Conservation (phyloP, 2,329 filamentous ascomycete genomes). For the Hypoxylon sp. region DNA sequence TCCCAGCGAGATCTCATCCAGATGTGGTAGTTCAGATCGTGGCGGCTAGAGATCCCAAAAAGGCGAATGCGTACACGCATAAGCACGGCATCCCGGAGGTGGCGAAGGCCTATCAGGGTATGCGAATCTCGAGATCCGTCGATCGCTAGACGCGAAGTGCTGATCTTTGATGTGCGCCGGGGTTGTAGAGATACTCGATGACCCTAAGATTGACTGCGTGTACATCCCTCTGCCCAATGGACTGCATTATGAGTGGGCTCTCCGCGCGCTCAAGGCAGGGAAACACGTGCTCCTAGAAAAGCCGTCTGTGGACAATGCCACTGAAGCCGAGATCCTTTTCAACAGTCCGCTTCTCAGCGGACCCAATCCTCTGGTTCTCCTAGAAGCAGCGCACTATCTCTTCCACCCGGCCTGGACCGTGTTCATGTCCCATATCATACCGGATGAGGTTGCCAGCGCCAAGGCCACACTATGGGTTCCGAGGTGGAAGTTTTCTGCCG, state of each 20-base stretch:
- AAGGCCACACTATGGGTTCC: conserved; percentile 53
- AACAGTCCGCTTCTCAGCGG: conserved; percentile 54
- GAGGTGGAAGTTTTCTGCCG: conserved; percentile 51
- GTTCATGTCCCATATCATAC: conserved; percentile 60
- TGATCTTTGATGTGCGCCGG: not conserved
- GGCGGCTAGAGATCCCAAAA: conserved; percentile 64
- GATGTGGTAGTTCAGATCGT: conserved; percentile 68
- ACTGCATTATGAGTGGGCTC: conserved; percentile 63
- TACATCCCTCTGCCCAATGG: conserved; percentile 66
- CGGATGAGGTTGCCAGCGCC: conserved; percentile 57
- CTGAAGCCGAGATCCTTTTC: conserved; percentile 64
- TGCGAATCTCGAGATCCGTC: not conserved
- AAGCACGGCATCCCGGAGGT: conserved; percentile 67
- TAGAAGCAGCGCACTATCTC: conserved; percentile 68
- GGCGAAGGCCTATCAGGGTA: conserved; percentile 65
- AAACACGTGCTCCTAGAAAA: conserved; percentile 72
- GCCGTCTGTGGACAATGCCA: conserved; percentile 63
- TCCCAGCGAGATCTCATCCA: conserved; percentile 66
- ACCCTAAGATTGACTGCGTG: conserved; percentile 63
- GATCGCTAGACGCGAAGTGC: not conserved
- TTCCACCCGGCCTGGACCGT: conserved; percentile 65
- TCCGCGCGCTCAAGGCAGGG: conserved; percentile 63
- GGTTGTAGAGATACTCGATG: conserved; percentile 56
- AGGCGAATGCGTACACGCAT: conserved; percentile 65
- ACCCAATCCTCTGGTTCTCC: conserved; percentile 60